phyloP scores from a whole-genome alignment of 805 yeast species.

The Ogataea populi-albae region DNA sequence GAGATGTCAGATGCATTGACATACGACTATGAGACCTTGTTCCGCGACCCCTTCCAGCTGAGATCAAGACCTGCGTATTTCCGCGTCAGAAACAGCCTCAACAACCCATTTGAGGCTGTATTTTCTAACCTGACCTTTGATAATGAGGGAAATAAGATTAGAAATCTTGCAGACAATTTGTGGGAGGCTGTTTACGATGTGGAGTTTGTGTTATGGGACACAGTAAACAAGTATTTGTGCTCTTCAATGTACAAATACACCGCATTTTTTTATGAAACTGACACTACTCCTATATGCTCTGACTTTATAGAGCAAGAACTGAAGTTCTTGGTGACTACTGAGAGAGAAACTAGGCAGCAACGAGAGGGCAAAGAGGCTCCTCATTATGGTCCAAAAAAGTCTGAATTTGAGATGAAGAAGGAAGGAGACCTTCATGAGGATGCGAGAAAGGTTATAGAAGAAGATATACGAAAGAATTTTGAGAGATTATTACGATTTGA shows the following conservation, averaged over 20 bases:
- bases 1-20: background rate
- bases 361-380: background rate
- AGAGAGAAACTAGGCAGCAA: background rate
- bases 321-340: background rate
- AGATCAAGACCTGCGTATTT: conserved; percentile 1
- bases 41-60: background rate
- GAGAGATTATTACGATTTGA: background rate
- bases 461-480: background rate
- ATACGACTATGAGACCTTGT: conserved; percentile 3
- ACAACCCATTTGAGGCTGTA: conserved; percentile 1
- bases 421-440: background rate
- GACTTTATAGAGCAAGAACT: background rate
- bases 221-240: background rate
- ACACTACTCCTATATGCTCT: background rate
- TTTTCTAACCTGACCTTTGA: background rate
- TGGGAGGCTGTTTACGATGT: background rate
- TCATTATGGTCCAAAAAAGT: conserved; percentile 1
- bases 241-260: background rate
- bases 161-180: conserved; percentile 1
- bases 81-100: conserved; percentile 1
- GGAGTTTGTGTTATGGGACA: background rate
- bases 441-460: conserved; percentile 1
- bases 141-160: conserved; percentile 1
- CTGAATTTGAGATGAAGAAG: conserved; percentile 2
- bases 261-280: background rate